Conservation (phyloP, 495 filamentous ascomycete species). For the Talaromyces proteolyticus region DNA sequence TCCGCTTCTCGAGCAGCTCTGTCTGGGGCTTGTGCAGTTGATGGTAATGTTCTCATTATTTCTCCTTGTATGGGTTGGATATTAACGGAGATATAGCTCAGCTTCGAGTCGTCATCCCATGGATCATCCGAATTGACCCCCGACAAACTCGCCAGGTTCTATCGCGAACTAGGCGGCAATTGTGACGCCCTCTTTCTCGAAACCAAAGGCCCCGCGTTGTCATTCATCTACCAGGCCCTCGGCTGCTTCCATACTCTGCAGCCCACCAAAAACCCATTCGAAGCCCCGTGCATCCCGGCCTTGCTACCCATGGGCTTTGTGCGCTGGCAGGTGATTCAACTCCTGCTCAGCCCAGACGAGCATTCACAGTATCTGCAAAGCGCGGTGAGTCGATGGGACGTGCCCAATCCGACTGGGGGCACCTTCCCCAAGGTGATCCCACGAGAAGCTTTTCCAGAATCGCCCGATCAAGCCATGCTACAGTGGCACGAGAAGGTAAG, state of each 20-base stretch:
- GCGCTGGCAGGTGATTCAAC: slow-evolving; percentile 89
- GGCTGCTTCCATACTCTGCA: slow-evolving; percentile 81
- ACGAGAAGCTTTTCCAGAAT: slow-evolving; percentile 63
- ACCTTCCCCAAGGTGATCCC: slow-evolving; percentile 79
- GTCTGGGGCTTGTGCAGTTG: slow-evolving; percentile 70
- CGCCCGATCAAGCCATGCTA: slow-evolving; percentile 71
- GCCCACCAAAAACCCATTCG: slow-evolving; percentile 64
- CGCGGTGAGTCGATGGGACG: slow-evolving; percentile 69
- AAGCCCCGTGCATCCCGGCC: slow-evolving; percentile 71
- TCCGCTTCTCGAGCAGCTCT: slow-evolving; percentile 66
- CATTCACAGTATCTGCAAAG: slow-evolving; percentile 80
- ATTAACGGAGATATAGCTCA: slow-evolving; percentile 34
- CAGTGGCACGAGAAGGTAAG: slow-evolving; percentile 75
- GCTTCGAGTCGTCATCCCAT: slow-evolving; percentile 55
- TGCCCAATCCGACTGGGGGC: slow-evolving; percentile 66
- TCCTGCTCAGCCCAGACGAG: slow-evolving; percentile 81
- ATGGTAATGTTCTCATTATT: slow-evolving; percentile 57
- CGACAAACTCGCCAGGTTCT: slow-evolving; percentile 80
- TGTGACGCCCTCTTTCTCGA: slow-evolving; percentile 84
- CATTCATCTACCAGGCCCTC: slow-evolving; percentile 85
- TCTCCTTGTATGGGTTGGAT: neutral
- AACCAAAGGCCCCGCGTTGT: slow-evolving; percentile 66
- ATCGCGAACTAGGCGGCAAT: slow-evolving; percentile 81
- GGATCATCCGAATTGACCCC: slow-evolving; percentile 65
- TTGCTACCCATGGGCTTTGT: slow-evolving; percentile 80